A percentile compares a stretch with the other conserved stretches of the same genome.
These are phyloP conservation scores for Chaetoceros muelleri DNA, from an alignment of 108 stramenopile genomes.

Conservation along the genomic window DNA sequence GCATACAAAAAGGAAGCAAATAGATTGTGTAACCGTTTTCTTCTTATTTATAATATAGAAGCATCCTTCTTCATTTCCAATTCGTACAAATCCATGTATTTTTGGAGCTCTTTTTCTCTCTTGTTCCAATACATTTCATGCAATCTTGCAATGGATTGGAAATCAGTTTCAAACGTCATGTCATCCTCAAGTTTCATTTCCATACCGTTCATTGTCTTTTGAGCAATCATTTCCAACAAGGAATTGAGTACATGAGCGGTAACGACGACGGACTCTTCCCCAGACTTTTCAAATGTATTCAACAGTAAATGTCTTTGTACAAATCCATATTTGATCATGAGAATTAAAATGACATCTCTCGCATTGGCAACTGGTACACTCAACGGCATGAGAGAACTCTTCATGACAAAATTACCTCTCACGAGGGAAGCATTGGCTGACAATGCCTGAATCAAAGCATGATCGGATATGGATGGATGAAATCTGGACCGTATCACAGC, in stretches of 20 bases:
- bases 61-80: background rate
- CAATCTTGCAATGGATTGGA: constrained; percentile 31
- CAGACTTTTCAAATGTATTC: constrained; percentile 15
- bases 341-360: constrained; percentile 56
- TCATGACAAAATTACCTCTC: constrained; percentile 70
- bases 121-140: constrained; percentile 61
- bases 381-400: constrained; percentile 36
- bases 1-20: too few species aligned
- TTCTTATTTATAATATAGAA: too few species aligned
- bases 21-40: too few species aligned
- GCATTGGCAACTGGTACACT: constrained; percentile 29
- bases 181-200: constrained; percentile 62
- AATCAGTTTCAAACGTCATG: constrained; percentile 25
- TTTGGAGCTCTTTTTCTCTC: constrained; percentile 27
- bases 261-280: constrained; percentile 6
- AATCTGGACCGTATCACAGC: constrained; percentile 49
- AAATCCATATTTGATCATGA: constrained; percentile 56
- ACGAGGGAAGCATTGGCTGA: constrained; percentile 66
- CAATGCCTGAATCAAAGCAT: constrained; percentile 39
- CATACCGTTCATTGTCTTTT: constrained; percentile 38
- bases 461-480: constrained; percentile 27
- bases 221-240: constrained; percentile 54
- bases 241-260: constrained; percentile 35
- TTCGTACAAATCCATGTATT: background rate
- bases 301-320: constrained; percentile 50